Base-by-base conservation (phyloP, 176 grass and related monocot genomes). In the Aegilops bicornis region DNA sequence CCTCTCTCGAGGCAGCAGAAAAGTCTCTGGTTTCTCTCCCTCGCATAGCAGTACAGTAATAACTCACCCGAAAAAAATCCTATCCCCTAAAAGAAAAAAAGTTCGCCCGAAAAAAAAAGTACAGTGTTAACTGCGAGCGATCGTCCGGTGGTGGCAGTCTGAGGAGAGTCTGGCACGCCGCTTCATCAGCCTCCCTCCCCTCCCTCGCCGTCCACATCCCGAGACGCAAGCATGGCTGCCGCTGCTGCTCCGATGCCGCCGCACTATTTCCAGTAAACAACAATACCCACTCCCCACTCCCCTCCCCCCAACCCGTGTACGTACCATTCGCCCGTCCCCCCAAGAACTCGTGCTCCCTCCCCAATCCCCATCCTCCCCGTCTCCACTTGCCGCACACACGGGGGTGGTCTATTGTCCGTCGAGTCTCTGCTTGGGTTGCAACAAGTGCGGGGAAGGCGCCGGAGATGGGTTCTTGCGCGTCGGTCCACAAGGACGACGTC, bases 381-480 rank as follows among this genome's bases (percentile, higher is more conserved):
- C n/a, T 40, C 23, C 52, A 60, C 59, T 66, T 67, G 52, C 52
- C 5, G 52, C 16, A 3, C 16, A 6, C 52, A 20, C 52, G 2
- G 17, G 17, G 52, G 16, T 8, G 4, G 52, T 56, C 52, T 20
- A 16, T 19, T 20, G 17, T 56, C 5, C n/a, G n/a, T n/a, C n/a
- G 30, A 30, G 2, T 30, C 30, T 30, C 30, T 30, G 30, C 2
- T 30, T 8, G 17, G 52, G 52, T 52, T 52, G 5, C 48, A 52
- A 52, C 23, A 76, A 69, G 42, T 43, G 2, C 43, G 65, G 69
- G 7, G 27, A 0, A 0, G 25, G 0, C 48, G 15, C 50, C 50
- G 56, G 59, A 58, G 90, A 98, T 98, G 96, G 96, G 96, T 83
- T 83, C 90, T 77, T 98, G 93, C 83, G 90, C 91, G 80, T 98